Percentiles rank a stretch among this genome's conserved stretches.
phyloP scores from a whole-genome alignment of 1,139 yeast genomes.

The Wickerhamiella infanticola region DNA sequence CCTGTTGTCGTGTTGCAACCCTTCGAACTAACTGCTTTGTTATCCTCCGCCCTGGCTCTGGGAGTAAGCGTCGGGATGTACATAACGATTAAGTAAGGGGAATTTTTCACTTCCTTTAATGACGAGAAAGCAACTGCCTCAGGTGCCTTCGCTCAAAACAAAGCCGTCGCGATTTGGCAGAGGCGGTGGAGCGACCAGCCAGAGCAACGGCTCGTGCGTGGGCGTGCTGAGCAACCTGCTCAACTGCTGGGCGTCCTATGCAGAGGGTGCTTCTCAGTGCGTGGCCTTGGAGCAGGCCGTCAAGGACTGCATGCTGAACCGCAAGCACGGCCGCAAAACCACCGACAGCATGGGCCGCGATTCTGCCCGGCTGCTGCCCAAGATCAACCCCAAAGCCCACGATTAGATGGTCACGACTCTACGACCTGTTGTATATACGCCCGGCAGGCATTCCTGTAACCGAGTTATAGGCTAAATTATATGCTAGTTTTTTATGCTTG shows the following conservation, averaged over 20 bases:
- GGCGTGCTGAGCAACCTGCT: slow-evolving; percentile 73
- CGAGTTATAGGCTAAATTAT: too few species aligned
- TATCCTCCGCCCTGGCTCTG: background rate
- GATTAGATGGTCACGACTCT: slow-evolving; percentile 28
- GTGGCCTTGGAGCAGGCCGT: slow-evolving; percentile 42
- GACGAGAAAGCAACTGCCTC: slow-evolving; percentile 5
- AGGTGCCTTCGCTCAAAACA: slow-evolving; percentile 23
- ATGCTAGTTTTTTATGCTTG: too few species aligned
- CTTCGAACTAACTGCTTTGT: background rate
- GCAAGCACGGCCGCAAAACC: slow-evolving; percentile 59
- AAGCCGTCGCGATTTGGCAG: slow-evolving; percentile 46
- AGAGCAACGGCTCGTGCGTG: slow-evolving; percentile 51
- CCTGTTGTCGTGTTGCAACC: background rate
- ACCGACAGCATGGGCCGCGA: slow-evolving; percentile 25
- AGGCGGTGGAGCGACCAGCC: slow-evolving; percentile 13
- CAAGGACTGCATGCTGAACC: slow-evolving; percentile 37
- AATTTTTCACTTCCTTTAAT: background rate
- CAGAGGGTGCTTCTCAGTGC: slow-evolving; percentile 64
- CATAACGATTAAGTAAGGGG: background rate
- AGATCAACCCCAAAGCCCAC: slow-evolving; percentile 59
- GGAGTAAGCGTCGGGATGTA: background rate
- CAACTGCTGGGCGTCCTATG: slow-evolving; percentile 94
- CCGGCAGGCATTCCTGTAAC: too few species aligned
- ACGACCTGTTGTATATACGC: too few species aligned
- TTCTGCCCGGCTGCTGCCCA: slow-evolving; percentile 52